Evolutionary conservation across 768 basidiomycete genomes (phyloP), one percentile per base, ranked within the genome.

Genomic region (Podaxis carcinomalis): DNA sequence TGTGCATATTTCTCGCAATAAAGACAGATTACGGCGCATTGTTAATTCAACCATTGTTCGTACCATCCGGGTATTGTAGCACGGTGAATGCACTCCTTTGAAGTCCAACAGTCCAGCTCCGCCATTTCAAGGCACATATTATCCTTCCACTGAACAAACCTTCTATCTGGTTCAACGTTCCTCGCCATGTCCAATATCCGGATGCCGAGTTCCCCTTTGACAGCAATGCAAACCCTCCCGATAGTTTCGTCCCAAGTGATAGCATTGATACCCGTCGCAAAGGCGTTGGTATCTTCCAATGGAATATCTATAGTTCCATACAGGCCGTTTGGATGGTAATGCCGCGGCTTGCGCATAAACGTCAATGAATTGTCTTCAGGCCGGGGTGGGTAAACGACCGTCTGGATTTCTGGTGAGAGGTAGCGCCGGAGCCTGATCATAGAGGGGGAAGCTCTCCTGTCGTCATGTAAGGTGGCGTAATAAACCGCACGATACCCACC

Each of bases 191-290:
- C 85, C 59, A 82, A 66, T 36, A 87, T 75, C 35, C 75, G 69
- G 46, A 87, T 73, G 13, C 70, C 62, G 3, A 72, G 57, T 28
- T 77, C 78, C 6, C 77, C 65, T 11, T 75, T 75, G 35, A 76
- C 73, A 49, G 81, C 80, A 5, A 87, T 71, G 64, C 83, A 82
- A 13, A 88, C 75, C 40, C 86, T 76, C 3, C 87, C 87, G 11
- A 82, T 83, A 23, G 78, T 74, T 68, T 89, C 87, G 62, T 90
- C 88, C 84, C 85, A 90, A 5, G 83, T 75, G 36, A 88, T 78
- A 16, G 82, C 76, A n/a, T 72, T 70, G 37, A 85, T 68, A 9
- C 74, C 74, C 11, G 63, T 46, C 13, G 51, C 50, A 39, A 69
- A 73, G 23, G 73, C 63, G 35, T 55, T 44, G 14, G 63, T 51